phyloP scores from a whole-genome alignment of 352 stramenopile genomes.

The Globisporangium megalacanthum region DNA sequence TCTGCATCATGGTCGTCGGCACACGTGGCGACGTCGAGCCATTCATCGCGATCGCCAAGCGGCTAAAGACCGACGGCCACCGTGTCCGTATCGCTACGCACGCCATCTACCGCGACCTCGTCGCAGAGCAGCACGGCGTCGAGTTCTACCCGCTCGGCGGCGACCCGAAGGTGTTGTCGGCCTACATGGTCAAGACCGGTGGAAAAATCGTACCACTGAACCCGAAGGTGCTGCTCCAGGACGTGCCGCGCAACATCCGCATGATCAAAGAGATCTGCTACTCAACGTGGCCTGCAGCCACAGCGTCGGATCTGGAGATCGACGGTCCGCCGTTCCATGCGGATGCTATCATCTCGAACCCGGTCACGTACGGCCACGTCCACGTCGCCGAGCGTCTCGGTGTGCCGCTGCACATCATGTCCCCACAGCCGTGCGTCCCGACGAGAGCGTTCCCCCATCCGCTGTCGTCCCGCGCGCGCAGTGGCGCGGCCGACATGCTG shows the following conservation, averaged over 20 bases:
- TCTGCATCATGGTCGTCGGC: conserved; percentile 89
- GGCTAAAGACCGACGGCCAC: conserved; percentile 81
- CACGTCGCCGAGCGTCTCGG: conserved; percentile 90
- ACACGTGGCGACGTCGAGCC: conserved; percentile 86
- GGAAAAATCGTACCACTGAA: conserved; percentile 71
- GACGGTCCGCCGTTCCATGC: conserved; percentile 69
- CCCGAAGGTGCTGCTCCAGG: conserved; percentile 48
- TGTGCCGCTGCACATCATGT: conserved; percentile 93
- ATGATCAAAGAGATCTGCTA: conserved; percentile 90
- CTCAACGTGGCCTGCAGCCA: conserved; percentile 86
- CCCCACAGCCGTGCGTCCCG: conserved; percentile 87
- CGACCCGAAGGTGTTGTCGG: conserved; percentile 68
- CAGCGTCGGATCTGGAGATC: conserved; percentile 70
- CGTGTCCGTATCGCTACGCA: conserved; percentile 91
- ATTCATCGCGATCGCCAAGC: conserved; percentile 82
- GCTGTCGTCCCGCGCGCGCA: conserved; percentile 30
- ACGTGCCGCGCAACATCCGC: conserved; percentile 78
- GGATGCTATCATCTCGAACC: conserved; percentile 94
- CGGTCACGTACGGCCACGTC: conserved; percentile 89
- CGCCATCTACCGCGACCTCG: conserved; percentile 78
- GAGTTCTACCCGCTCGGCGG: conserved; percentile 79
- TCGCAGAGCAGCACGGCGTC: conserved; percentile 51
- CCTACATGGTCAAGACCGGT: conserved; percentile 91
- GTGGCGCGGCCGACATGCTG: neutral
- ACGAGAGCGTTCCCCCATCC: conserved; percentile 90